Percentiles rank a stretch among this genome's conserved stretches.
Conservation (phyloP, 352 stramenopile genomes). For the Thraustochytrium striatum region DNA sequence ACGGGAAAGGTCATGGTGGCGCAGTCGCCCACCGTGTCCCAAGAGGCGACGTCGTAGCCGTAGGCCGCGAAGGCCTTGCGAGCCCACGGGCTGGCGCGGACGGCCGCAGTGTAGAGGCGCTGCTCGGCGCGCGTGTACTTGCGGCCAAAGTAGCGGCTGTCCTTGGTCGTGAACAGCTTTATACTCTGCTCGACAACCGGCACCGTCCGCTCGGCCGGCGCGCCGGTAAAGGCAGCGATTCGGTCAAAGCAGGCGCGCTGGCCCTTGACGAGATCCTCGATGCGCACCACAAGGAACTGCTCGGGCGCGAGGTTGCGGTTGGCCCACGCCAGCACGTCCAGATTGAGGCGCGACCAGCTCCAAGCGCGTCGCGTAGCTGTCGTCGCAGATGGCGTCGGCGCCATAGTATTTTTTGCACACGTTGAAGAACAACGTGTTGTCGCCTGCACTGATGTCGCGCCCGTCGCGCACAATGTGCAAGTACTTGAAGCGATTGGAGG, state of each 20-base stretch:
- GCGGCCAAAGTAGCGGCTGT: constrained; percentile 22
- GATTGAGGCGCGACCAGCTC: constrained; percentile 31
- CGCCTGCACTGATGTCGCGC: constrained; percentile 28
- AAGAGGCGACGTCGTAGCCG: not conserved
- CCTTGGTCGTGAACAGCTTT: constrained; percentile 20
- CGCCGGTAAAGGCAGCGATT: not conserved
- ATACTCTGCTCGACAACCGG: not conserved
- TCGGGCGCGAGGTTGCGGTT: not conserved
- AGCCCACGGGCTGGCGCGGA: not conserved
- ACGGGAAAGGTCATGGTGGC: too few relatives aligned
- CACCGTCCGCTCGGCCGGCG: not conserved
- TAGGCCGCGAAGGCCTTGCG: not conserved
- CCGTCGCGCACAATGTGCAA: constrained; percentile 35
- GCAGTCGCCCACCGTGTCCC: not conserved
- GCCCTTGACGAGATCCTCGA: constrained; percentile 26
- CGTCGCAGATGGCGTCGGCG: not conserved
- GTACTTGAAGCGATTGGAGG: constrained; percentile 20
- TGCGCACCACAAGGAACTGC: constrained; percentile 30
- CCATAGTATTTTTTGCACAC: constrained; percentile 28
- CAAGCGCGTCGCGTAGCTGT: constrained; percentile 13
- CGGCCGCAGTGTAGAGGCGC: not conserved
- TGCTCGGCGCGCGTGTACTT: constrained; percentile 3
- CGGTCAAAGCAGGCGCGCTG: not conserved
- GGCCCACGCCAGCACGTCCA: constrained; percentile 13
- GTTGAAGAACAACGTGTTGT: constrained; percentile 43